Evolutionary conservation across 495 filamentous ascomycete species (phyloP), one percentile per base, ranked within the genome.

Genomic region (Ascodesmis nigricans): DNA sequence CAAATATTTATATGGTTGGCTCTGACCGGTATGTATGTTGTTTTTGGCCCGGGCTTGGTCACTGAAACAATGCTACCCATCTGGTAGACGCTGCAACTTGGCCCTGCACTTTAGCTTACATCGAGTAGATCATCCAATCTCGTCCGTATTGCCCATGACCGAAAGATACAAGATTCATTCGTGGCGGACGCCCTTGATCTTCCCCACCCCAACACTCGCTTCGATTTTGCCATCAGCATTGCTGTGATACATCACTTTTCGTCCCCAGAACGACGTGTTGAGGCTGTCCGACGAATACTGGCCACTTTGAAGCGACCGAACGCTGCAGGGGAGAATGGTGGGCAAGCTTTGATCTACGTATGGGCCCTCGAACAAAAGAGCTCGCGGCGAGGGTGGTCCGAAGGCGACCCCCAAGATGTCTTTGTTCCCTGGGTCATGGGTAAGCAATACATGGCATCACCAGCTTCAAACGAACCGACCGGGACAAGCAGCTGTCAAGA

Each of bases 241-340:
- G 87, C 87, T 19, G 84, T 97, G 26, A 57, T 97, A 21, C 87
- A 97, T 53, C 87, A 97, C 60, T 61, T 97, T 37, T 91, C 81
- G 8, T 92, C 81, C n/a, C 60, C 63, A 18, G 64, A 61, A 36
- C 63, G 87, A 44, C 65, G 87, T 38, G 56, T 77, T 33, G 66
- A 75, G 42, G 79, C 78, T 9, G 64, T 93, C 31, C 59, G 63
- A 26, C 64, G 67, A 22, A 69, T 91, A 19, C 60, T 95, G 44
- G 64, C 67, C 35, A 69, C 69, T 31, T 59, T 91, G 40, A 67
- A 56, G 40, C 56, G 52, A 11, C 35, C 52, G 14, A 51, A 47
- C 13, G 45, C 45, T 33, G 38, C 38, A 11, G 31, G 42, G 21
- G 47, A 45, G 21, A 60, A 48, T 24, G 57, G 60, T 7, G 79